Base-by-base conservation (phyloP, 2,329 filamentous ascomycete genomes). In the Neonectria coccinea region DNA sequence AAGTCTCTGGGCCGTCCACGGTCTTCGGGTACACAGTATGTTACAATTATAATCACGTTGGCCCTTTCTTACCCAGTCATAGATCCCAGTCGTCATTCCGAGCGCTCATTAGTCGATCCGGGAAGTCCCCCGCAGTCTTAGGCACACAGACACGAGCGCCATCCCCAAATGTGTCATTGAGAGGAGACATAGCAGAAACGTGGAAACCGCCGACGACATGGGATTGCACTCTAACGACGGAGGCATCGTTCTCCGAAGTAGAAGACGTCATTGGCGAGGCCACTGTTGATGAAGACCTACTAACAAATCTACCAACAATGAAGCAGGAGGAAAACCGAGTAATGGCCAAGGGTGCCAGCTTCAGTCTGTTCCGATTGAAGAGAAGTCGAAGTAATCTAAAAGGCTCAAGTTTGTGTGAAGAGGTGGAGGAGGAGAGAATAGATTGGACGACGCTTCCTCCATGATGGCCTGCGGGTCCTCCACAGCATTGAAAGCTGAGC, bases 161-260 rank as follows among this genome's bases (percentile, higher is more conserved):
- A 3, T 70, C 68, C 0, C 60, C 51, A 1, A 70, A 29, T 5
- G 44, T 47, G 0, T 61, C 68, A 2, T 31, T 70, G 1, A 39
- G 62, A 1, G n/a, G 29, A 1, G 67, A 66, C 5, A 31, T 22
- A 18, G 29, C 31, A 9, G 68, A 70, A 3, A 16, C 25, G 7
- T 70, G 68, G 68, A 64, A 42, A 6, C 68, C 68, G 5, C 68
- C 68, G 1, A 22, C 27, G 1, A 45, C 52, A 8, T 70, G 68
- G 68, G 63, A 47, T 0, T 70, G 68, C 7, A 55, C 62, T 0
- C 68, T 66, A 1, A 70, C 68, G 10, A 55, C 56, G 2, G 57
- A 69, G 5, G 51, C 63, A 0, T 52, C 39, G 0, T 51, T 56
- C 9, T 62, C 55, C 10, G 56, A 33, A 2, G 12, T 39, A 9